These are phyloP conservation scores for Ceratocystis colombiana DNA, from an alignment of 2,329 filamentous ascomycete species.

Conservation along the genomic window DNA sequence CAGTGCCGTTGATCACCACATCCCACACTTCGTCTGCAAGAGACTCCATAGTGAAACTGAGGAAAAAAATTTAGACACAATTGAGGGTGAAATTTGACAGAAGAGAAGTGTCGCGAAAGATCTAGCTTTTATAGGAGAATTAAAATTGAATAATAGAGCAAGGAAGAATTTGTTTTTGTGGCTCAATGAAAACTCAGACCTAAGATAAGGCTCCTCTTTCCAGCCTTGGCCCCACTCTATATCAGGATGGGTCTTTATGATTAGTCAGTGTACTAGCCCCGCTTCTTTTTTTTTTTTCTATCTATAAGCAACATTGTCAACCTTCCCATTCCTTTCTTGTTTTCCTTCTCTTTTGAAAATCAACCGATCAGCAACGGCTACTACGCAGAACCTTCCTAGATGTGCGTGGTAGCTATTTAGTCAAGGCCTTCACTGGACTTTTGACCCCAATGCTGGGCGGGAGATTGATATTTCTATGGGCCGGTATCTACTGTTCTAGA, in stretches of 20 bases:
- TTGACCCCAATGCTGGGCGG: conserved; percentile 47
- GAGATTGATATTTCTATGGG: conserved; percentile 50
- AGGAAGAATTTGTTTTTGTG: background rate
- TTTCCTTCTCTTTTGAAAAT: conserved; percentile 32
- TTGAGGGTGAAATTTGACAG: background rate
- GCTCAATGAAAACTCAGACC: conserved; percentile 12
- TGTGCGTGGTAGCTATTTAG: conserved; percentile 21
- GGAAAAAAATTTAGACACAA: conserved; percentile 27
- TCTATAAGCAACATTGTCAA: background rate
- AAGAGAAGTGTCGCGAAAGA: conserved; percentile 4
- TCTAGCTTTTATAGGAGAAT: background rate
- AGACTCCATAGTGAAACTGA: conserved; percentile 52
- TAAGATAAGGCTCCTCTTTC: conserved; percentile 1
- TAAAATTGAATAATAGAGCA: background rate
- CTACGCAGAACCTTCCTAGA: conserved; percentile 29
- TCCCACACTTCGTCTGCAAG: conserved; percentile 67
- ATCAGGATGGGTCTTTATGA: background rate
- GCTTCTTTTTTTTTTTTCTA: conserved; percentile 14
- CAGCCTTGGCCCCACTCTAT: conserved; percentile 21
- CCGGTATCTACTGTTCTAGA: conserved; percentile 86
- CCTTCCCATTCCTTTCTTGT: conserved; percentile 29
- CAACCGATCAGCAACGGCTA: conserved; percentile 33
- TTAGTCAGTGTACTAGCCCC: conserved; percentile 18
- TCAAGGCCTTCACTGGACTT: conserved; percentile 29
- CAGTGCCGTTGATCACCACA: conserved; percentile 68